Evolutionary conservation across 1,139 yeast genomes (phyloP).

Genomic region (Sugiyamaella paludigena): DNA sequence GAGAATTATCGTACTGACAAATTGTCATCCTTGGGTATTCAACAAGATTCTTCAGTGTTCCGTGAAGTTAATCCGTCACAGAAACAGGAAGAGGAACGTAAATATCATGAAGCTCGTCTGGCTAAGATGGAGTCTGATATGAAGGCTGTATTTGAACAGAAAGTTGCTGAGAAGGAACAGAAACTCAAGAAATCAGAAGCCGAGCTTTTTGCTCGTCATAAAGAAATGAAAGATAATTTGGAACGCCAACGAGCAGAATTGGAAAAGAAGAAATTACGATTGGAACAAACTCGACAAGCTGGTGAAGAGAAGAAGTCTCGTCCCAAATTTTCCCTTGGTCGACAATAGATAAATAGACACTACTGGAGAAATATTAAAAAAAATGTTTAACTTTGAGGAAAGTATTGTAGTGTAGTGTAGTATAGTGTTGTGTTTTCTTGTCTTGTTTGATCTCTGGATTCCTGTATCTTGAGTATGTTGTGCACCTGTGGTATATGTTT

Average conservation of each 20-base stretch:
- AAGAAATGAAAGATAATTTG: conserved; percentile 94
- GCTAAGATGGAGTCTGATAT: conserved; percentile 95
- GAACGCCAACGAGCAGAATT: conserved; percentile 82
- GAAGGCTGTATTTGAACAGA: conserved; percentile 96
- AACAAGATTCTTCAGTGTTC: conserved; percentile 89
- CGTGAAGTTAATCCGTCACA: conserved; percentile 91
- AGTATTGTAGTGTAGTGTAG: too few relatives aligned
- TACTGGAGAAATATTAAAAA: too few relatives aligned
- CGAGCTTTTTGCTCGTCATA: conserved; percentile 91
- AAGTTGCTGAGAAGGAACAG: conserved; percentile 95
- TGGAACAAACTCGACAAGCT: conserved; percentile 47
- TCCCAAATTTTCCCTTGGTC: conserved; percentile 9
- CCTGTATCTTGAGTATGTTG: too few relatives aligned
- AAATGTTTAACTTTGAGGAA: too few relatives aligned
- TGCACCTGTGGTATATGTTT: too few relatives aligned
- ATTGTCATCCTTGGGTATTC: conserved; percentile 77
- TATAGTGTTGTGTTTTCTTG: too few relatives aligned
- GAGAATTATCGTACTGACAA: conserved; percentile 89
- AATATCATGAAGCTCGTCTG: conserved; percentile 88
- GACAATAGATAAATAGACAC: too few relatives aligned
- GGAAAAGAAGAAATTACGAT: conserved; percentile 84
- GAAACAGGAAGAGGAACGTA: conserved; percentile 91
- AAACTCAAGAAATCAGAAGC: conserved; percentile 96
- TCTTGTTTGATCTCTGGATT: too few relatives aligned
- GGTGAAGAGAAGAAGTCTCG: conserved; percentile 18